Conservation (phyloP, 495 filamentous ascomycete genomes). For the Penicillium canariense region DNA sequence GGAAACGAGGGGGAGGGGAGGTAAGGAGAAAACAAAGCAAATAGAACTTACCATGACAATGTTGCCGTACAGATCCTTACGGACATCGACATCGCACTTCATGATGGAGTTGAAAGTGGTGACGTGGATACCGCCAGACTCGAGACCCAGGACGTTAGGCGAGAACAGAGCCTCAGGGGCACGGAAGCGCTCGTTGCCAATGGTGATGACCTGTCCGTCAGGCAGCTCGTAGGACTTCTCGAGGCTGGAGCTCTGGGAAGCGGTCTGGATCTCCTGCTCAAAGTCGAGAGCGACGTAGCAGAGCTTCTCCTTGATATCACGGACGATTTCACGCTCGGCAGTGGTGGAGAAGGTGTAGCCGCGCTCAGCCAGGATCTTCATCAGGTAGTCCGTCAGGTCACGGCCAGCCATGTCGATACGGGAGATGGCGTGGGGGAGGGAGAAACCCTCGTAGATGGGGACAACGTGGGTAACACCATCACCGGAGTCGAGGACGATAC, state of each 20-base stretch:
- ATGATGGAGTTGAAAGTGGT: conserved; percentile 99
- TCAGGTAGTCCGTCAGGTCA: conserved; percentile 99
- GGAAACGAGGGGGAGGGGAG: neutral
- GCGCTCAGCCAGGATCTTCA: conserved; percentile 99
- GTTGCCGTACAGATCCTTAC: conserved; percentile 99
- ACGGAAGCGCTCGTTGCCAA: conserved; percentile 99
- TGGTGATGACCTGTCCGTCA: conserved; percentile 99
- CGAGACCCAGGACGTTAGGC: conserved; percentile 95
- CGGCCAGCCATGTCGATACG: conserved; percentile 99
- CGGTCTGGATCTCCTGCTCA: conserved; percentile 99
- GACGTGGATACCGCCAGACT: conserved; percentile 98
- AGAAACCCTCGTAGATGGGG: conserved; percentile 99
- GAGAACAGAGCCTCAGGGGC: conserved; percentile 99
- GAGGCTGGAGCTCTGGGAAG: conserved; percentile 93
- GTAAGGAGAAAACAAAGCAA: neutral
- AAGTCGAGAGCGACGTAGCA: conserved; percentile 99
- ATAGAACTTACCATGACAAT: conserved; percentile 90
- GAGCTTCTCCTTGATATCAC: conserved; percentile 99
- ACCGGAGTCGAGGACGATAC: conserved; percentile 99
- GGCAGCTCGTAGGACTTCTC: conserved; percentile 99
- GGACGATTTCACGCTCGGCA: conserved; percentile 99
- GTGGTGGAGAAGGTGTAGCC: conserved; percentile 99
- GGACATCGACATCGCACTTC: conserved; percentile 99
- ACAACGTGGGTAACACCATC: conserved; percentile 99
- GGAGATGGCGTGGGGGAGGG: conserved; percentile 97